Conservation (phyloP, 2,329 filamentous ascomycete species). For the Acrodontium crateriforme region DNA sequence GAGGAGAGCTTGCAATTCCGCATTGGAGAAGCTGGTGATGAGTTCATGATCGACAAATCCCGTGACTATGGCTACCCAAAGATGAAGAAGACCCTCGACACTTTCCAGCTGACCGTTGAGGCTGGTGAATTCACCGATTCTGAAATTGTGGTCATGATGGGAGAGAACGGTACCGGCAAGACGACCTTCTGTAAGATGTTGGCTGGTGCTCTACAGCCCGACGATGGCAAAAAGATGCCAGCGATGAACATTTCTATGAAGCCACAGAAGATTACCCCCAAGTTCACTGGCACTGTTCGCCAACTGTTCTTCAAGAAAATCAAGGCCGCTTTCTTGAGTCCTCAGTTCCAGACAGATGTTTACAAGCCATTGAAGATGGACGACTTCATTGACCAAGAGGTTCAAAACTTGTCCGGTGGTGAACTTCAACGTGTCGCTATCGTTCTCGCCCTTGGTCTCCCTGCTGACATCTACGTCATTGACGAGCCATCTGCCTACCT, state of each 20-base stretch:
- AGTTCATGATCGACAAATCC: constrained; percentile 70
- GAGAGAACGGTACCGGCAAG: constrained; percentile 98
- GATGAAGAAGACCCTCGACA: constrained; percentile 87
- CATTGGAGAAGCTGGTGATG: constrained; percentile 77
- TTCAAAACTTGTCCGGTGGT: constrained; percentile 97
- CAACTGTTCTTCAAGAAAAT: constrained; percentile 99
- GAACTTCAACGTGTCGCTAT: constrained; percentile 99
- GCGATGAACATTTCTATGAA: constrained; percentile 99
- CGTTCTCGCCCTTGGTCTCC: constrained; percentile 86
- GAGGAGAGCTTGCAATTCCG: constrained; percentile 95
- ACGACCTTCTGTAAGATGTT: constrained; percentile 97
- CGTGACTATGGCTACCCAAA: constrained; percentile 75
- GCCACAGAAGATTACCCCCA: constrained; percentile 97
- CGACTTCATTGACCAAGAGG: constrained; percentile 98
- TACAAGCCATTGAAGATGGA: constrained; percentile 99
- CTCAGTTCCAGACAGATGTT: constrained; percentile 98
- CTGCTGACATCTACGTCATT: constrained; percentile 96
- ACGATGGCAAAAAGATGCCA: constrained; percentile 62
- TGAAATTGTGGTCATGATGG: constrained; percentile 99
- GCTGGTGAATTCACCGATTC: constrained; percentile 86
- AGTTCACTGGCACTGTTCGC: constrained; percentile 91
- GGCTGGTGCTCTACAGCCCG: constrained; percentile 84
- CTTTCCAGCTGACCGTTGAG: constrained; percentile 74
- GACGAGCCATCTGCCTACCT: constrained; percentile 96
- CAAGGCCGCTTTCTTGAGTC: constrained; percentile 87